Evolutionary conservation across 2,329 filamentous ascomycete species (phyloP), one percentile per base, ranked within the genome.

Genomic region (Herpotrichia juniperi): DNA sequence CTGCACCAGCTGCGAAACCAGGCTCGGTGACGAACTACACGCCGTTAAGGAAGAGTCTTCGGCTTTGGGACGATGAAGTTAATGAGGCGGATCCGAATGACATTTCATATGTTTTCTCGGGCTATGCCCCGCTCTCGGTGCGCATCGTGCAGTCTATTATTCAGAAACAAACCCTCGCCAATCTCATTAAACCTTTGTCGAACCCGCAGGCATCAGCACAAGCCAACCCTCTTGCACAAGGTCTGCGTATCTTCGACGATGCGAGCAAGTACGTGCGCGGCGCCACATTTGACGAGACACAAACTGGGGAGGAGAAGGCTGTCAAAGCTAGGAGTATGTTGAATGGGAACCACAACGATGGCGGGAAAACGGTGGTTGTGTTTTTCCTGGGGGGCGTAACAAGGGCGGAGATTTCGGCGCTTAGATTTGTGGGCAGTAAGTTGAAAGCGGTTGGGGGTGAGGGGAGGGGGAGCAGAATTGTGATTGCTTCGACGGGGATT

Each of bases 371-470:
- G 0, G 88, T 96, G 0, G 90, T 97, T 67, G 87, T 99, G n/a
- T 96, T 97, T 62, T 97, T 97, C 75, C 79, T 99, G 16, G 94
- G 94, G n/a, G 96, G 94, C 1, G 90, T 99, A 49, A 97, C 92
- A 0, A 96, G 96, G 69, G 93, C 94, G 0, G 94, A 99, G 75
- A 93, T 99, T 71, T 92, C 96, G 34, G 94, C 96, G 17, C 72
- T 99, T 69, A 83, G 96, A 48, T 97, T 96, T 70, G 88, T 99
- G 61, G 91, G 90, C 9, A 87, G 87, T 69, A 87, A 93, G 73
- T 56, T 80, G 52, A 73, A 60, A 87, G 94, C 85, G 84, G 90
- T 80, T 56, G 76, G 72, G 3, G 87, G 88, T 58, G 86, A 91
- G 60, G 75, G 70, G 1, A 73, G 82, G 45, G 87, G 88, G 62